Conservation (phyloP, 371 early-diverging fungal species). For the Zychaea mexicana region DNA sequence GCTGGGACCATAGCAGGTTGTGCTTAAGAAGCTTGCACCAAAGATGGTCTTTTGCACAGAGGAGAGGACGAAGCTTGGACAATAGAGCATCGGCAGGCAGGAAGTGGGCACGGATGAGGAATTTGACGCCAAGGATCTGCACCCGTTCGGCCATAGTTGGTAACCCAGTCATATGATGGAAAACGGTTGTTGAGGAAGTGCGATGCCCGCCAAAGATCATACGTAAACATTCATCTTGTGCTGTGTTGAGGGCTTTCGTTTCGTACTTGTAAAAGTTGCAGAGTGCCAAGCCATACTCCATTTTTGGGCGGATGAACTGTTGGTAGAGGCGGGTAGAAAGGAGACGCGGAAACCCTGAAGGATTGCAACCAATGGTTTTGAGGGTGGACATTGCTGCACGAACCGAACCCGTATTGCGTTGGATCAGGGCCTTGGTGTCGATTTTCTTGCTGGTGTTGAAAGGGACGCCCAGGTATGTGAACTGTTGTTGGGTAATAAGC, state of each 20-base stretch:
- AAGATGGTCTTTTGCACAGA: not conserved
- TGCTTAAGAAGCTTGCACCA: not conserved
- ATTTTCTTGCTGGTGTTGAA: not conserved
- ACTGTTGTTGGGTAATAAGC: not conserved
- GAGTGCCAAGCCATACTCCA: not conserved
- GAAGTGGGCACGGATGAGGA: not conserved
- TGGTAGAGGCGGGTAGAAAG: not conserved
- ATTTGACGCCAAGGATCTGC: slow-evolving; percentile 5
- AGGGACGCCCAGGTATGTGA: slow-evolving; percentile 12
- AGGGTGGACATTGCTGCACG: slow-evolving; percentile 6
- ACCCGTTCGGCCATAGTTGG: slow-evolving; percentile 13
- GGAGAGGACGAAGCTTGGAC: not conserved
- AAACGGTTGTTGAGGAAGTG: slow-evolving; percentile 17
- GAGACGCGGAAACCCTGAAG: not conserved
- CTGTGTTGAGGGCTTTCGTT: not conserved
- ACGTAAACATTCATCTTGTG: slow-evolving; percentile 18
- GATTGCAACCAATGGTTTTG: slow-evolving; percentile 8
- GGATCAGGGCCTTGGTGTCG: not conserved
- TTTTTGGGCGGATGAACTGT: not conserved
- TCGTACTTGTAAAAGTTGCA: not conserved
- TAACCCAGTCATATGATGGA: slow-evolving; percentile 18
- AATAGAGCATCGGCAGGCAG: not conserved
- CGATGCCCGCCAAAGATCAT: slow-evolving; percentile 16
- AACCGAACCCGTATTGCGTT: not conserved
- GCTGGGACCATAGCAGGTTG: not conserved